Percentiles rank a stretch among this genome's conserved stretches.
Evolutionary conservation across 768 basidiomycete species (phyloP).

Genomic region (Amanita muscaria): DNA sequence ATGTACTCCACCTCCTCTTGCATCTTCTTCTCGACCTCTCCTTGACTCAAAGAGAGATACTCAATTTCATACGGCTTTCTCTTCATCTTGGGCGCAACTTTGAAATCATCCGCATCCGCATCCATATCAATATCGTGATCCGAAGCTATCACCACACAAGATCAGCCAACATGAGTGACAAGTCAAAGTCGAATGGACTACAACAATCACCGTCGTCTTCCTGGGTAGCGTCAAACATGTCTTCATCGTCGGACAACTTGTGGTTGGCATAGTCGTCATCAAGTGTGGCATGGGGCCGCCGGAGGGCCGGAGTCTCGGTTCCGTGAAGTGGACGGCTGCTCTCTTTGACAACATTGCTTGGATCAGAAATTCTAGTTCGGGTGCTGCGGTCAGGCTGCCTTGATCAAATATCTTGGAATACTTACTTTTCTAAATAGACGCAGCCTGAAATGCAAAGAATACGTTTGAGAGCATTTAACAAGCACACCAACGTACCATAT

Average conservation of each 20-base stretch:
- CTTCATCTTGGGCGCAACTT: slow-evolving; percentile 42
- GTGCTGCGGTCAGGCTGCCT: no score
- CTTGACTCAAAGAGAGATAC: slow-evolving; percentile 66
- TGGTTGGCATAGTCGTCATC: slow-evolving; percentile 69
- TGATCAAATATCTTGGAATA: no score
- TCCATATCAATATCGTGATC: slow-evolving; percentile 70
- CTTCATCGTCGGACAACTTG: slow-evolving; percentile 66
- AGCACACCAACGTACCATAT: no score
- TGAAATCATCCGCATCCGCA: slow-evolving; percentile 55
- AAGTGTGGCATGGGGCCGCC: no score
- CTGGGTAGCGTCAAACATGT: slow-evolving; percentile 59
- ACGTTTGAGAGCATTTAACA: no score
- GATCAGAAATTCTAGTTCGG: no score
- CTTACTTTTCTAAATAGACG: no score
- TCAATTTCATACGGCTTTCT: slow-evolving; percentile 78
- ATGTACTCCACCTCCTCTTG: slow-evolving; percentile 77
- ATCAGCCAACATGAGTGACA: slow-evolving; percentile 5
- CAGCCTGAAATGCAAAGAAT: no score
- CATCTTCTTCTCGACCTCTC: slow-evolving; percentile 73
- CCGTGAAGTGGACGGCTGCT: no score
- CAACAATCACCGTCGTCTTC: slow-evolving; percentile 48
- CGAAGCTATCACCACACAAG: slow-evolving; percentile 15
- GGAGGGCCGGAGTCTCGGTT: no score
- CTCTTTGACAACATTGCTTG: no score
- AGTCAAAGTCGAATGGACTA: slow-evolving; percentile 12